Percentiles rank a stretch among this genome's conserved stretches.
Evolutionary conservation across 148 eudicot genomes (phyloP).

Genomic region (Heliosperma pusillum): DNA sequence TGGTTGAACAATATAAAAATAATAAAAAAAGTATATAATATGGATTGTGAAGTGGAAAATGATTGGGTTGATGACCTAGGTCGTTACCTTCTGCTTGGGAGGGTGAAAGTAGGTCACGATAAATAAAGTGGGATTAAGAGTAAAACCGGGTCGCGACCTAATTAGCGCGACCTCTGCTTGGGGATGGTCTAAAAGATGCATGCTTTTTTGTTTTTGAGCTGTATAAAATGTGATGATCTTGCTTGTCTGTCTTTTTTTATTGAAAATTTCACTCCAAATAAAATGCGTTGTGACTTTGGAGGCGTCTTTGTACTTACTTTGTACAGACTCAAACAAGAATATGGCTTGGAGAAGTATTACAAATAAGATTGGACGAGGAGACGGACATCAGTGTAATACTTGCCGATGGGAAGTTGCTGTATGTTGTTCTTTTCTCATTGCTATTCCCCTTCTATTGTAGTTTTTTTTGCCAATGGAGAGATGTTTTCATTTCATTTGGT

Average conservation of each 20-base stretch:
- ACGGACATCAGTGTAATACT: slow-evolving; percentile 54
- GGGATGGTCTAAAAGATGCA: background rate
- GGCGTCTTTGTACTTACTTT: slow-evolving; percentile 1
- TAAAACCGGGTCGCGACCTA: too few species aligned
- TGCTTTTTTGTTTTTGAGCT: background rate
- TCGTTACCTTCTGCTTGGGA: too few species aligned
- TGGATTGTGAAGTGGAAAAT: too few species aligned
- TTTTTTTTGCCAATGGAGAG: background rate
- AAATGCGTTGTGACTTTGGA: background rate
- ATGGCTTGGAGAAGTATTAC: slow-evolving; percentile 83
- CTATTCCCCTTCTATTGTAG: background rate
- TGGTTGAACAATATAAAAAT: too few species aligned
- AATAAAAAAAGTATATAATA: too few species aligned
- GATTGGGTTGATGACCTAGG: too few species aligned
- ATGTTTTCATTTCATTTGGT: background rate
- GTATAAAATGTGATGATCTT: background rate
- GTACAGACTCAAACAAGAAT: slow-evolving; percentile 72
- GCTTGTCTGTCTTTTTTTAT: background rate
- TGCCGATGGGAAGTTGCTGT: slow-evolving; percentile 83
- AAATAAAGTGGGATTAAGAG: too few species aligned
- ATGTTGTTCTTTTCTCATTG: slow-evolving; percentile 26
- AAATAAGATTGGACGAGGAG: slow-evolving; percentile 52
- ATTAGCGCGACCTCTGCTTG: too few species aligned
- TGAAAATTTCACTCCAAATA: background rate
- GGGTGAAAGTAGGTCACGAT: too few species aligned